A percentile compares a stretch with the other conserved stretches of the same genome.
These are phyloP conservation scores for Irpex sp. DNA, from an alignment of 1,284 basidiomycete genomes.

Conservation along the genomic window DNA sequence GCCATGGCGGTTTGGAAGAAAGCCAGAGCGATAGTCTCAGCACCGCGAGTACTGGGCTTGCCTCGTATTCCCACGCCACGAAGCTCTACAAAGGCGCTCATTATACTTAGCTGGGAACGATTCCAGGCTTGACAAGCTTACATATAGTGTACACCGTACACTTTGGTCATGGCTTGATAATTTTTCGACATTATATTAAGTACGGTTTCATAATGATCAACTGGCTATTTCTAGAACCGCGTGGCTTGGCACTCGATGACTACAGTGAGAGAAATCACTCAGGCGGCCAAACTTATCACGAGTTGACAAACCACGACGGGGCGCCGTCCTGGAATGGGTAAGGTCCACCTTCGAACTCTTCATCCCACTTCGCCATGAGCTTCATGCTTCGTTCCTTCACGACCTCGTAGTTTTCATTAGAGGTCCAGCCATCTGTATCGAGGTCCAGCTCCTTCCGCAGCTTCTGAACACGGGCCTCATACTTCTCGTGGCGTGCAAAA, in stretches of 20 bases:
- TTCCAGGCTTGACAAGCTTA: no score
- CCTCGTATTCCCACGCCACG: background rate
- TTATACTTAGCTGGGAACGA: no score
- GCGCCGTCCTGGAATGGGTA: background rate
- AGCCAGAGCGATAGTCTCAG: background rate
- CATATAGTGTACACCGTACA: no score
- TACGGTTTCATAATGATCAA: no score
- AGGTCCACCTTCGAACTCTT: background rate
- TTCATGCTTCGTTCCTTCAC: background rate
- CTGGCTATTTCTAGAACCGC: no score
- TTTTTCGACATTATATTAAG: no score
- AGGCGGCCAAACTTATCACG: no score
- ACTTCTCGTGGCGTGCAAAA: background rate
- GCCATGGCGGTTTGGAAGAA: conserved; percentile 19
- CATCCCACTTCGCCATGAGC: background rate
- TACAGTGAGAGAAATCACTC: no score
- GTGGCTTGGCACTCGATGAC: no score
- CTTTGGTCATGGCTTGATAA: no score
- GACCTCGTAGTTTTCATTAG: background rate
- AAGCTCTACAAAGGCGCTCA: background rate
- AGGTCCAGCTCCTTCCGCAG: background rate
- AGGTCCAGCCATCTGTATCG: background rate
- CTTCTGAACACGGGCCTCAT: background rate
- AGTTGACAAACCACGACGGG: background rate
- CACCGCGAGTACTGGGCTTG: background rate